Base-by-base conservation (phyloP, 2,329 filamentous ascomycete genomes). In the Pseudogymnoascus pannorum region DNA sequence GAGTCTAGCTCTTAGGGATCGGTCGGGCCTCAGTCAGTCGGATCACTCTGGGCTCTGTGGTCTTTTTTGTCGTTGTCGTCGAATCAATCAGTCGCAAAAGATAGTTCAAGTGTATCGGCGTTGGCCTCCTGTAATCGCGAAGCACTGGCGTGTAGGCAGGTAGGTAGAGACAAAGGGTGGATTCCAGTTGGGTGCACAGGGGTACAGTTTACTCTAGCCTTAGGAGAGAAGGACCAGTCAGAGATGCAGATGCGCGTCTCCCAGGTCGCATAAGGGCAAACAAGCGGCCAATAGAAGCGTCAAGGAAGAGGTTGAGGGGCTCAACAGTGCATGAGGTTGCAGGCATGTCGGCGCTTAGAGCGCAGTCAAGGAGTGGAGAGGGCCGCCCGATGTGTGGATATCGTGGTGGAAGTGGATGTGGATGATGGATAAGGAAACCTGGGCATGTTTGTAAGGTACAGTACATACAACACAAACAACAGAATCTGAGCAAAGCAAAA, bases 181-280 rank as follows among this genome's bases (percentile, higher is more conserved):
- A 31, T 54, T 54, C 48, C 24, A 54, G 48, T 54, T 54, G 48
- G 48, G 26, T 54, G 48, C 5, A 54, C 48, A 54, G 48, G 48
- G 44, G 48, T 9, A 54, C n/a, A 54, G 26, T 16, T 7, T 12
- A 3, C 11, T 31, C 24, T 54, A 54, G 26, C 48, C 48, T 54
- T 54, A 31, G 16, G 62, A 65, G 58, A 54, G 57, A 40, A 20
- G 64, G 42, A 57, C 67, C 63, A 70, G 67, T 67, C 64, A 67
- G 22, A 36, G 40, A 57, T 54, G 62, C 63, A 66, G 61, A 60
- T 66, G 68, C 68, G 69, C 68, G 64, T 68, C 67, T 69, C 64
- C 65, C 63, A 48, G 31, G 29, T 61, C 51, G 35, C 60, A 61
- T 38, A 57, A 57, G 20, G 29, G 48, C 36, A 59, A 42, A 35